These are phyloP conservation scores for Eutrema salsugineum DNA, from an alignment of 441 rosid species.

Conservation along the genomic window DNA sequence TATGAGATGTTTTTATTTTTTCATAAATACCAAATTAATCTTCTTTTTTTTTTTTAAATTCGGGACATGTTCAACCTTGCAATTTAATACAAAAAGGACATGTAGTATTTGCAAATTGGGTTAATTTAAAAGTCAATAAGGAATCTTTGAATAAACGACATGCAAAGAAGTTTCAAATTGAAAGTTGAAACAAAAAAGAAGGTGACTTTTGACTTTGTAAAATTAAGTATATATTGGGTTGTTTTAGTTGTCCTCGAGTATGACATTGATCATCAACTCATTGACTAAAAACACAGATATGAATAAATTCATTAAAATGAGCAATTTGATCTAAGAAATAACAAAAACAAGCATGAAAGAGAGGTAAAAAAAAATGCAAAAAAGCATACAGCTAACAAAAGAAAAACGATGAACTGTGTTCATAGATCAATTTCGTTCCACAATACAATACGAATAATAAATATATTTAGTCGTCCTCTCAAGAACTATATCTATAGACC, in stretches of 20 bases:
- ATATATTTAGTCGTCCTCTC: conserved; percentile 4
- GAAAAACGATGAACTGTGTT: background rate
- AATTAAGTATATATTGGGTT: background rate
- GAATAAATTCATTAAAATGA: no score
- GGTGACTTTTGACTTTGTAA: conserved; percentile 21
- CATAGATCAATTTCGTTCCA: conserved; percentile 3
- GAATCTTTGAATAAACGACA: background rate
- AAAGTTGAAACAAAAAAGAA: background rate
- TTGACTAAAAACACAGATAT: background rate
- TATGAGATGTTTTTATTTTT: no score
- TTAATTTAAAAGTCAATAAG: background rate
- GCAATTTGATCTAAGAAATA: no score
- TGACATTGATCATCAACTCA: background rate
- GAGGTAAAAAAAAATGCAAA: no score
- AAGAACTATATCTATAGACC: conserved; percentile 20
- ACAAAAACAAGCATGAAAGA: no score
- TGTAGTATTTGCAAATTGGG: background rate
- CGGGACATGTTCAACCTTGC: background rate
- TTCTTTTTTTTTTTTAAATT: background rate
- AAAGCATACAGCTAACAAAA: no score
- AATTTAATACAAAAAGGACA: background rate
- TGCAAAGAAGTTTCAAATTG: background rate
- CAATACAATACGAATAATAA: conserved; percentile 2
- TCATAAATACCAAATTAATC: no score
- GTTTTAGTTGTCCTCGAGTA: background rate